These are phyloP conservation scores for Sclerotinia sclerotiorum DNA, from an alignment of 2,329 filamentous ascomycete genomes.

Conservation along the genomic window DNA sequence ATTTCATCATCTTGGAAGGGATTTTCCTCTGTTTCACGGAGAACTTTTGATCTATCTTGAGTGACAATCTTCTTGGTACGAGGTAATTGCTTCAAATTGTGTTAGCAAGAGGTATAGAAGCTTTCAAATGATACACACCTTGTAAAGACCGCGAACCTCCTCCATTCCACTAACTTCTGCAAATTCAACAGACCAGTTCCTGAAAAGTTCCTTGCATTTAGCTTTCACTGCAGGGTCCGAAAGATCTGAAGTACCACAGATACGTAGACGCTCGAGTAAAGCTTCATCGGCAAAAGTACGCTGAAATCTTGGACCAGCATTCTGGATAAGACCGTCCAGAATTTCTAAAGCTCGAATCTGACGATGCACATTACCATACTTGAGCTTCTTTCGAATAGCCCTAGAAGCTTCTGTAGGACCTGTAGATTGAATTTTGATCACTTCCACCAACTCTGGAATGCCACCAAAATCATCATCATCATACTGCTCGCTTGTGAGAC, in stretches of 20 bases:
- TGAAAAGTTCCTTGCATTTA: slow-evolving; percentile 85
- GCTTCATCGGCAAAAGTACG: slow-evolving; percentile 86
- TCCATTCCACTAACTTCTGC: slow-evolving; percentile 78
- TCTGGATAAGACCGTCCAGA: slow-evolving; percentile 90
- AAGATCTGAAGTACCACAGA: slow-evolving; percentile 80
- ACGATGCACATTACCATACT: slow-evolving; percentile 92
- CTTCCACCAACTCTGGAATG: slow-evolving; percentile 91
- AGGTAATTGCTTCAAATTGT: slow-evolving; percentile 54
- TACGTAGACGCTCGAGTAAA: slow-evolving; percentile 83
- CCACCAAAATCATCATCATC: slow-evolving; percentile 90
- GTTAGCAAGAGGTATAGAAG: slow-evolving; percentile 22
- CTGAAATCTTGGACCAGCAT: slow-evolving; percentile 85
- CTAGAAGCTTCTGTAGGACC: slow-evolving; percentile 88
- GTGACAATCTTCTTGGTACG: slow-evolving; percentile 69
- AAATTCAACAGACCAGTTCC: slow-evolving; percentile 82
- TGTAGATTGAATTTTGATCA: slow-evolving; percentile 82
- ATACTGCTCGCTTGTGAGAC: slow-evolving; percentile 83
- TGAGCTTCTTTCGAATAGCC: slow-evolving; percentile 95
- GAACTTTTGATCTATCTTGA: slow-evolving; percentile 77
- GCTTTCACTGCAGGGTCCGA: slow-evolving; percentile 83
- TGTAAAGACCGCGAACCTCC: slow-evolving; percentile 75
- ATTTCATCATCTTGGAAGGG: slow-evolving; percentile 69
- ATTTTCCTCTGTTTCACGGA: slow-evolving; percentile 73
- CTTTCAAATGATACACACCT: slow-evolving; percentile 43
- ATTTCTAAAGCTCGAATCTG: slow-evolving; percentile 87